Conservation (phyloP, 139 green algal genomes). For the Chlorella vulgaris region DNA sequence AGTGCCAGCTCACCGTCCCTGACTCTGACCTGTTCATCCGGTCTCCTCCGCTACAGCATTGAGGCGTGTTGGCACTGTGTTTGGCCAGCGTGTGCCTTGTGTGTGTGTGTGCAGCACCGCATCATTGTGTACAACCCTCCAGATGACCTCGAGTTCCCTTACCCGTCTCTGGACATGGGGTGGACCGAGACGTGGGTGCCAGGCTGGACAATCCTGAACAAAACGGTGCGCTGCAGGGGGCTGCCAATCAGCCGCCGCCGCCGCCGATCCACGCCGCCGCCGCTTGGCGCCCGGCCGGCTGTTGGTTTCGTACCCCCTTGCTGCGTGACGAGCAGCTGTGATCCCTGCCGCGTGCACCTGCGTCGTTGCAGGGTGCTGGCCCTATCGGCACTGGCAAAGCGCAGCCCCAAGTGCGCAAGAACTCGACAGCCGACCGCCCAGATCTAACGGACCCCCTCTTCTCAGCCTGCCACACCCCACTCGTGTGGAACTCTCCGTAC, state of each 20-base stretch:
- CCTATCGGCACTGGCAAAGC: neutral
- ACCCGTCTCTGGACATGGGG: neutral
- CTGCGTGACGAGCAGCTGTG: neutral
- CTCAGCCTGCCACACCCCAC: neutral
- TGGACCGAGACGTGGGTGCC: neutral
- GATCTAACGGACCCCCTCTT: neutral
- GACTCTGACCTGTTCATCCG: neutral
- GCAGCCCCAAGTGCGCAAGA: neutral
- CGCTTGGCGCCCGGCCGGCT: neutral
- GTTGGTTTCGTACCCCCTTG: neutral
- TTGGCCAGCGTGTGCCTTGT: too few species aligned
- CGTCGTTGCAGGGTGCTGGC: neutral
- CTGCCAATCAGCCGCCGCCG: too few species aligned
- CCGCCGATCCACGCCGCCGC: too few species aligned
- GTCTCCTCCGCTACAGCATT: neutral
- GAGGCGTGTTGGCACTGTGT: neutral
- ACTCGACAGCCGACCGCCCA: neutral
- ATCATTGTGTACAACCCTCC: neutral
- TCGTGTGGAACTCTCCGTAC: neutral
- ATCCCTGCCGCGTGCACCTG: neutral
- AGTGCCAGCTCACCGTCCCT: neutral
- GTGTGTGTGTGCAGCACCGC: neutral
- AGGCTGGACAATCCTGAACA: neutral
- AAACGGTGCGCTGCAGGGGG: neutral
- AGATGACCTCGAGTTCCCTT: neutral